Percentiles rank a stretch among this genome's conserved stretches.
These are phyloP conservation scores for Pelargonium citronellum DNA, from an alignment of 441 rosid species.

Conservation along the genomic window DNA sequence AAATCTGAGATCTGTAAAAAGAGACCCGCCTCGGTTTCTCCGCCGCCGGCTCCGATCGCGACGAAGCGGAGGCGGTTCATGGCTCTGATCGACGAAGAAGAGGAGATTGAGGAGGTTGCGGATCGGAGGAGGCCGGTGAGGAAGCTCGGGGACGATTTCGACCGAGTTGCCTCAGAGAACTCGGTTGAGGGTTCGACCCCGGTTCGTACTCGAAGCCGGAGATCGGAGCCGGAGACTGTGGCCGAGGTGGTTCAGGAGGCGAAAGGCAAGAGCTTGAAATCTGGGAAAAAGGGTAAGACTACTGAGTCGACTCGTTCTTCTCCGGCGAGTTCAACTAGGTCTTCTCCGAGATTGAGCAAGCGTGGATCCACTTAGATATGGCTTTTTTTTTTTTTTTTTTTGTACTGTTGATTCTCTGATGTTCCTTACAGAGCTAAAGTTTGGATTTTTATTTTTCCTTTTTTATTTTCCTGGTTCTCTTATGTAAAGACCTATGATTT, in stretches of 20 bases:
- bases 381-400: too few relatives aligned
- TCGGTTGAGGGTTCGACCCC: neutral
- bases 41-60: conserved; percentile 58
- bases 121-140: conserved; percentile 18
- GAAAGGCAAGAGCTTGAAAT: neutral
- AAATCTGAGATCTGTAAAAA: too few relatives aligned
- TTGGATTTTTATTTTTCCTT: too few relatives aligned
- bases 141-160: conserved; percentile 50
- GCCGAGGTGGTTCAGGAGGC: too few relatives aligned
- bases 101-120: conserved; percentile 19
- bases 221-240: neutral
- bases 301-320: neutral
- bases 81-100: conserved; percentile 42
- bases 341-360: neutral
- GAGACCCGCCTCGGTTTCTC: conserved; percentile 36
- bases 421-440: too few relatives aligned
- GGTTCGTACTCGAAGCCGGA: neutral
- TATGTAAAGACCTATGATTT: too few relatives aligned
- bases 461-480: too few relatives aligned
- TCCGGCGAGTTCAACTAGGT: neutral
- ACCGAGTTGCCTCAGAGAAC: conserved; percentile 41
- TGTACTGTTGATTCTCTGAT: too few relatives aligned
- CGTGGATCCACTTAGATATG: neutral
- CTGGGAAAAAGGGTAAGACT: neutral
- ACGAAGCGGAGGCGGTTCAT: conserved; percentile 45